These are phyloP conservation scores for Uronychia binucleata DNA, from an alignment of 73 alveolate species.

Conservation along the genomic window DNA sequence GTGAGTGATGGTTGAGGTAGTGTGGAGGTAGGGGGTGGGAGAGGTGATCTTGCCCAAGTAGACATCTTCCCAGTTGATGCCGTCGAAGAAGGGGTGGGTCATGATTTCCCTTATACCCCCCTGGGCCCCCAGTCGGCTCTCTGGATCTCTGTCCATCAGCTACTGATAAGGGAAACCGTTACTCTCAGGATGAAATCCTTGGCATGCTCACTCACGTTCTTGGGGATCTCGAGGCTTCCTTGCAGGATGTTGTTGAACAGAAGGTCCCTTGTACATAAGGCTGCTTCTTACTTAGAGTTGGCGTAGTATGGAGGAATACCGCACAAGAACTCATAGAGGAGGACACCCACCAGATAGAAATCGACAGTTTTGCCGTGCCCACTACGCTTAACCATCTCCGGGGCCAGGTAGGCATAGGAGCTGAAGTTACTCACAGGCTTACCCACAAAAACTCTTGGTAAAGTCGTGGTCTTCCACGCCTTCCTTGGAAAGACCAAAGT, in stretches of 20 bases:
- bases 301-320: constrained; percentile 94
- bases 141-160: constrained; percentile 65
- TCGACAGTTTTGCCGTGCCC: constrained; percentile 95
- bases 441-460: constrained; percentile 93
- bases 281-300: constrained; percentile 28
- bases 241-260: constrained; percentile 59
- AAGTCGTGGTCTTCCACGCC: constrained; percentile 83
- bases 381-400: constrained; percentile 82
- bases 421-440: too few relatives aligned
- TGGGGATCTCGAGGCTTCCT: constrained; percentile 72
- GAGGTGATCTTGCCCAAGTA: neutral
- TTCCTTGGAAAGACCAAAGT: constrained; percentile 93
- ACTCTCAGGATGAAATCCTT: constrained; percentile 54
- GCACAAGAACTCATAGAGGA: constrained; percentile 86
- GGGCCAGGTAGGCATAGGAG: constrained; percentile 89
- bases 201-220: constrained; percentile 59
- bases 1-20: neutral
- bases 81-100: constrained; percentile 14
- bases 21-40: neutral
- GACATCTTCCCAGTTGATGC: constrained; percentile 26
- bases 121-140: neutral
- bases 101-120: constrained; percentile 18
- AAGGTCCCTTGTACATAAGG: constrained; percentile 43
- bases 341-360: constrained; percentile 91
- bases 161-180: constrained; percentile 5